phyloP scores from a whole-genome alignment of 495 filamentous ascomycete genomes.

The Penicillium antarcticum region DNA sequence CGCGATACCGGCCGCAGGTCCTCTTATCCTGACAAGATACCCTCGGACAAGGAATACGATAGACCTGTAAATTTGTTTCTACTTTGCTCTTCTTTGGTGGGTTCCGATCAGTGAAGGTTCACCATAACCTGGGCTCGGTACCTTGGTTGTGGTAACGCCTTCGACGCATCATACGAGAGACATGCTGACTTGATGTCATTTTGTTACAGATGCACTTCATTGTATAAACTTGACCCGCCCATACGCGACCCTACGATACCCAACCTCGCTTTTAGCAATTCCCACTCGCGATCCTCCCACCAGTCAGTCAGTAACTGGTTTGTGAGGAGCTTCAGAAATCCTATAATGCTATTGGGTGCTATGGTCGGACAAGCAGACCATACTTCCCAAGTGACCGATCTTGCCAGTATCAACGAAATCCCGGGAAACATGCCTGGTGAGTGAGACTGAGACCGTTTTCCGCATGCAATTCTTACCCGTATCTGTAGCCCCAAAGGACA shows the following conservation, averaged over 20 bases:
- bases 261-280: neutral
- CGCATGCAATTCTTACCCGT: slow-evolving; percentile 19
- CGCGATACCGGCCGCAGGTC: slow-evolving; percentile 23
- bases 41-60: slow-evolving; percentile 1
- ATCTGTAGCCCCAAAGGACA: slow-evolving; percentile 25
- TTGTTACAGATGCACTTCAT: neutral
- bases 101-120: slow-evolving; percentile 18
- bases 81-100: slow-evolving; percentile 16
- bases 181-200: slow-evolving; percentile 33
- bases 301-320: slow-evolving; percentile 8
- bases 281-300: neutral
- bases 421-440: slow-evolving; percentile 43
- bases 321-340: neutral
- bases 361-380: slow-evolving; percentile 40
- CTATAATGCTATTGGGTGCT: slow-evolving; percentile 38
- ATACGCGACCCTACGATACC: slow-evolving; percentile 2
- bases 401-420: slow-evolving; percentile 47
- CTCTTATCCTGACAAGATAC: slow-evolving; percentile 15
- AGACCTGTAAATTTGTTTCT: slow-evolving; percentile 16
- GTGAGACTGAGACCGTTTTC: slow-evolving; percentile 13
- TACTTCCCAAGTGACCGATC: slow-evolving; percentile 38
- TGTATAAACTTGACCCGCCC: slow-evolving; percentile 8
- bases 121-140: slow-evolving; percentile 20
- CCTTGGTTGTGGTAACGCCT: slow-evolving; percentile 15
- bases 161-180: slow-evolving; percentile 16